These are phyloP conservation scores for Rubia yunnanensis DNA, from an alignment of 257 asterid genomes.

Conservation along the genomic window DNA sequence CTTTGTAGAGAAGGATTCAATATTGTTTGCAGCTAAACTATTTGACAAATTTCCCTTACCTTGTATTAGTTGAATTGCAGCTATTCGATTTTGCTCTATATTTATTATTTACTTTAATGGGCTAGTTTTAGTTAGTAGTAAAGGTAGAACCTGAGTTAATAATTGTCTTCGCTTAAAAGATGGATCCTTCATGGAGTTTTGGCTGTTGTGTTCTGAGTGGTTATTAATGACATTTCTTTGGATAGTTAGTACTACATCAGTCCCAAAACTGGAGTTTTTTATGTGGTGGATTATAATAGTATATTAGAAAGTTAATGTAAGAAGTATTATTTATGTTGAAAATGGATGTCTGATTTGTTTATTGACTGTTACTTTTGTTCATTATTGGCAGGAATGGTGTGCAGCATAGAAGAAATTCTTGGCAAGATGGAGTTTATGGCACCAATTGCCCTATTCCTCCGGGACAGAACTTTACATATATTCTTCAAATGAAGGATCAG, in stretches of 20 bases:
- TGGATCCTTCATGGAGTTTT: not conserved
- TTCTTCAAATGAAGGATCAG: constrained; percentile 41
- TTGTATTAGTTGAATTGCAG: not conserved
- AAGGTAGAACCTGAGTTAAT: not conserved
- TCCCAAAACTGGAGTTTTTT: not conserved
- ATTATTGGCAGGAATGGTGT: constrained; percentile 30
- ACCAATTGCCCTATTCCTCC: constrained; percentile 47
- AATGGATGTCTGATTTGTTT: not conserved
- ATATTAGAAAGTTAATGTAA: too few relatives aligned
- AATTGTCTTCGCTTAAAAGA: not conserved
- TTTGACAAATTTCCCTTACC: not conserved
- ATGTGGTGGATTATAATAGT: too few relatives aligned
- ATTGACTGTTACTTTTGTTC: not conserved
- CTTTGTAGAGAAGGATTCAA: not conserved
- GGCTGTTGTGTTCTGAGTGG: not conserved
- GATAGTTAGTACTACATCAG: not conserved
- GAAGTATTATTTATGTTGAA: not conserved
- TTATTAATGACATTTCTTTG: not conserved
- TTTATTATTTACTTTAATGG: not conserved
- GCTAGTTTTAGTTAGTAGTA: not conserved
- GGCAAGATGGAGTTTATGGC: constrained; percentile 46
- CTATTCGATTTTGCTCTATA: too few relatives aligned
- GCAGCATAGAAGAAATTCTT: constrained; percentile 39
- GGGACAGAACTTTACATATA: constrained; percentile 35
- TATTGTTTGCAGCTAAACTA: not conserved